Conservation (phyloP, 2,329 filamentous ascomycete species). For the Talaromyces amestolkiae region DNA sequence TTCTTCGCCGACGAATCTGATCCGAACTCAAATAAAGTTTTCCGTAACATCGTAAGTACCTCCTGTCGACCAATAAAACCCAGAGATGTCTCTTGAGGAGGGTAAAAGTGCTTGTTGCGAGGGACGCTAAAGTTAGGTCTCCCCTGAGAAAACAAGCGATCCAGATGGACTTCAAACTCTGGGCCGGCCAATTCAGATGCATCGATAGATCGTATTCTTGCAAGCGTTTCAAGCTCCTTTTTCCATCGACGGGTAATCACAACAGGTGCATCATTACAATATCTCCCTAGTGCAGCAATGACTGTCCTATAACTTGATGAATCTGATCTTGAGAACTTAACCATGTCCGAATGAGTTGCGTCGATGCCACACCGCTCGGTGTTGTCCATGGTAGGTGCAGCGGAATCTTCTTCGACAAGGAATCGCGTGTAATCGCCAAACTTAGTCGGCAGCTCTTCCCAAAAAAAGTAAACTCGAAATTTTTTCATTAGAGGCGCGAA, state of each 20-base stretch:
- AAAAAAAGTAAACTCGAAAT: slow-evolving; percentile 32
- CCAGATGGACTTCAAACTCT: neutral
- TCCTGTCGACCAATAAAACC: neutral
- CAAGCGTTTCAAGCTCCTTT: neutral
- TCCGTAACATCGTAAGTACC: neutral
- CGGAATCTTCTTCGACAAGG: slow-evolving; percentile 29
- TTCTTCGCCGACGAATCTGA: neutral
- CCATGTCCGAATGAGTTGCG: slow-evolving; percentile 28
- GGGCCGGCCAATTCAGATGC: slow-evolving; percentile 1
- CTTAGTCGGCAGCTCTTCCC: slow-evolving; percentile 30
- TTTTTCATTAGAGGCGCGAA: slow-evolving; percentile 35
- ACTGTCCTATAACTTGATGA: slow-evolving; percentile 26
- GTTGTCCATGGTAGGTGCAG: slow-evolving; percentile 27
- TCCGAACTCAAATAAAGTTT: neutral
- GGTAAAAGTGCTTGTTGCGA: neutral
- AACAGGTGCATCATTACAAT: slow-evolving; percentile 10
- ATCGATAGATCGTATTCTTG: slow-evolving; percentile 1
- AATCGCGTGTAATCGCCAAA: slow-evolving; percentile 30
- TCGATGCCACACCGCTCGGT: slow-evolving; percentile 33
- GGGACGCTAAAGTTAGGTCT: neutral
- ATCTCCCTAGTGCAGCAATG: slow-evolving; percentile 23
- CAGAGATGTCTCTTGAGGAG: neutral
- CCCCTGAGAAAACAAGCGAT: neutral
- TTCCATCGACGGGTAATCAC: slow-evolving; percentile 1
- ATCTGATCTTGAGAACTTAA: slow-evolving; percentile 22